Evolutionary conservation across 2,329 filamentous ascomycete species (phyloP).

Genomic region (Colletotrichum incanum): DNA sequence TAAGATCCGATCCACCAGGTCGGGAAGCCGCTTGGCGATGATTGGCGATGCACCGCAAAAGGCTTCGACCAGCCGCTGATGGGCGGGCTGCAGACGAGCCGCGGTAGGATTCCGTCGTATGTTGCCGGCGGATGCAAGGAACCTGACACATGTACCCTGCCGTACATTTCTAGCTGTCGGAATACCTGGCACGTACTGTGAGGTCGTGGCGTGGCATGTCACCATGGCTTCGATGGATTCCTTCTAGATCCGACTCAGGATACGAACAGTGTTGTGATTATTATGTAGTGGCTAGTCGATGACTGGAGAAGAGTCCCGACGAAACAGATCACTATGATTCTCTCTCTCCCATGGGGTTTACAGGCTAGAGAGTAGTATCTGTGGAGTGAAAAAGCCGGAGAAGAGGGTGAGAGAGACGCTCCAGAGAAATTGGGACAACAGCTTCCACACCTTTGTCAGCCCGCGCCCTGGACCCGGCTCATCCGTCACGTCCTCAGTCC

Average conservation of each 20-base stretch:
- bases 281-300: not conserved
- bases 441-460: not conserved
- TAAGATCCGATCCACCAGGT: constrained; percentile 37
- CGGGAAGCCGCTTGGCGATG: constrained; percentile 37
- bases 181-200: not conserved
- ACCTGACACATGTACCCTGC: not conserved
- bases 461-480: constrained; percentile 23
- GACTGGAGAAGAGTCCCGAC: not conserved
- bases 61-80: not conserved
- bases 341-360: not conserved
- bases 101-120: constrained; percentile 25
- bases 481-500: constrained; percentile 1
- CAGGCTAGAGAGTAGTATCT: not conserved
- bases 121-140: not conserved
- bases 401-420: not conserved
- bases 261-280: not conserved
- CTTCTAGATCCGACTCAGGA: constrained; percentile 4
- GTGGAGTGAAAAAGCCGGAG: not conserved
- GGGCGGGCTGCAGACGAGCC: not conserved
- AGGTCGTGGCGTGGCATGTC: not conserved
- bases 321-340: too few relatives aligned
- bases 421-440: not conserved
- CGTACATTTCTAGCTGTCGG: not conserved
- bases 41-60: constrained; percentile 18
- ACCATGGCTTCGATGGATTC: not conserved